Conservation (phyloP, 176 grass and related monocot species). For the Oryza meridionalis region DNA sequence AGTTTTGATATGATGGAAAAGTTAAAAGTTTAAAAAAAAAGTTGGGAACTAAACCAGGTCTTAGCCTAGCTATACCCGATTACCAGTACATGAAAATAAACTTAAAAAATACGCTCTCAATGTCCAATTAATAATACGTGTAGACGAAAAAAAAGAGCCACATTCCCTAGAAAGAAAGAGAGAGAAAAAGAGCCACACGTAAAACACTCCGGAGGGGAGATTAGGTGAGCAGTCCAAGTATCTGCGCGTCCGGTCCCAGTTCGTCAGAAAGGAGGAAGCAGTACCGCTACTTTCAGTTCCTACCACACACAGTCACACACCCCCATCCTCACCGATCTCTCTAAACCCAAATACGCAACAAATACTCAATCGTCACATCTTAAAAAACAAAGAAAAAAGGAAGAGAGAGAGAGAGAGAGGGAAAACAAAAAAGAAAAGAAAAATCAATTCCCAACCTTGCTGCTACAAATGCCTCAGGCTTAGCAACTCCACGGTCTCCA, state of each 20-base stretch:
- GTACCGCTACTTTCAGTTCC: background rate
- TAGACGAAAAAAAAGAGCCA: background rate
- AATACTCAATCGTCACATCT: background rate
- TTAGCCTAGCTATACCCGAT: no score
- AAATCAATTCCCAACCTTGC: background rate
- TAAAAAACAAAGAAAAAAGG: background rate
- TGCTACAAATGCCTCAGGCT: background rate
- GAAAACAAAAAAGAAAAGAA: background rate
- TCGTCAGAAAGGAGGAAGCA: background rate
- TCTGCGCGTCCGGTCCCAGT: background rate
- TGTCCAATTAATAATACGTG: background rate
- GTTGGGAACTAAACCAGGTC: no score
- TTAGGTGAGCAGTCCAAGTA: background rate
- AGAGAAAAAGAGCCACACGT: background rate
- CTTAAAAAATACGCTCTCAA: no score
- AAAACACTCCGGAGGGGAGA: background rate
- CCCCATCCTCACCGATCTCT: background rate
- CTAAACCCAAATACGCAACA: background rate
- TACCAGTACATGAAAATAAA: no score
- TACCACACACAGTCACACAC: background rate
- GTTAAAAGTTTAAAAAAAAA: no score
- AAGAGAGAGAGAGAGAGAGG: no score
- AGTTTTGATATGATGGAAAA: no score
- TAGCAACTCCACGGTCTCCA: background rate
- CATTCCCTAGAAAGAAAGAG: background rate